Percentiles rank a stretch among this genome's conserved stretches.
These are phyloP conservation scores for Paraglomus occultum DNA, from an alignment of 192 early-diverging fungal genomes.

Conservation along the genomic window DNA sequence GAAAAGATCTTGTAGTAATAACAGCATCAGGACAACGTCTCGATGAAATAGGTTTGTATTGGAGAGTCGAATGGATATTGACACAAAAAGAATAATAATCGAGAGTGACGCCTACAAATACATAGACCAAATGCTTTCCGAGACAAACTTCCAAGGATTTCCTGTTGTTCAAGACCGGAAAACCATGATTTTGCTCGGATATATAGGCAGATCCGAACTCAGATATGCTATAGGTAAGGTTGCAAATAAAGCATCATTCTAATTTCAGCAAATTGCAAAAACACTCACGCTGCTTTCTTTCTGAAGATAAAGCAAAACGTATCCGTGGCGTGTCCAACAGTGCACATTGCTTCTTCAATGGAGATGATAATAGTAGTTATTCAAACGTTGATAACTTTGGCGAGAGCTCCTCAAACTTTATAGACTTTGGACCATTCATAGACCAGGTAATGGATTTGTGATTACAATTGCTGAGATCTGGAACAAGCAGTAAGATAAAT, in stretches of 20 bases:
- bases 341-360: slow-evolving; percentile 52
- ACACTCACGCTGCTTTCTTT: background rate
- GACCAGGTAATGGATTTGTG: slow-evolving; percentile 42
- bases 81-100: too few relatives aligned
- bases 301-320: slow-evolving; percentile 46
- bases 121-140: slow-evolving; percentile 47
- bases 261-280: background rate
- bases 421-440: slow-evolving; percentile 54
- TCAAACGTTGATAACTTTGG: slow-evolving; percentile 11
- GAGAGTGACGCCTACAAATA: too few relatives aligned
- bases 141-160: slow-evolving; percentile 63
- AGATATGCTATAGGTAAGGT: slow-evolving; percentile 51
- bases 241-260: too few relatives aligned
- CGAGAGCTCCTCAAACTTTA: slow-evolving; percentile 39
- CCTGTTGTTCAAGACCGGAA: slow-evolving; percentile 69
- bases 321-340: slow-evolving; percentile 43
- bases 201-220: slow-evolving; percentile 63
- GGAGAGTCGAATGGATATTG: background rate
- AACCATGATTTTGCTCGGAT: slow-evolving; percentile 64
- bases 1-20: slow-evolving; percentile 55
- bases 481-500: background rate
- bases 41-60: slow-evolving; percentile 43
- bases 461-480: background rate
- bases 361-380: slow-evolving; percentile 19
- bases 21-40: slow-evolving; percentile 53